Base-by-base conservation (phyloP, 2,329 filamentous ascomycete species). In the Colletotrichum trifolii region DNA sequence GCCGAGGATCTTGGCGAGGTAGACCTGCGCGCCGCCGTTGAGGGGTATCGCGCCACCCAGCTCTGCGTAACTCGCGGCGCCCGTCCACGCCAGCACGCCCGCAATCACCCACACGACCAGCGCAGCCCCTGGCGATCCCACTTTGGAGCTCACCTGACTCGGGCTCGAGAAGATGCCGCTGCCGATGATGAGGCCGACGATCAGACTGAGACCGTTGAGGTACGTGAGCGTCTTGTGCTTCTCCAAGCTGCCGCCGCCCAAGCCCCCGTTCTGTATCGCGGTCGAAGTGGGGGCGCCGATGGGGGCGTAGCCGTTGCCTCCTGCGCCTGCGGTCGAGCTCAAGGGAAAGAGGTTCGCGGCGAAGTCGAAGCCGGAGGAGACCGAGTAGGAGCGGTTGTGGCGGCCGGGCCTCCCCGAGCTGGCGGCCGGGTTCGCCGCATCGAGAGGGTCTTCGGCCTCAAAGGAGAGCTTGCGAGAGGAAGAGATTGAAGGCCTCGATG, bases 131-230 rank as follows among this genome's bases (percentile, higher is more conserved):
- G 94, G 93, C 35, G 94, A 97, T 9, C 95, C 96, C 40, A 93
- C 93, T 75, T 96, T 96, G 60, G 87, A 87, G 78, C 96, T 97
- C 72, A 99, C 95, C 75, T 97, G 93, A 60, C 93, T 94, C 0
- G 95, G 95, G 25, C 93, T 96, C 4, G 93, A 96, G 79, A 98
- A 99, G 73, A 99, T 97, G 12, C 95, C 96, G 33, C 93, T 96
- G 3, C 96, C 96, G 73, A 99, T 98, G 70, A 98, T 96, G 68
- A 99, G 80, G 1, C 96, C 95, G 53, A 98, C 87, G 54, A 99
- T 92, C 63, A 99, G 83, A 33, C 93, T 96, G 63, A 99, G 78
- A 1, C 96, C 96, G 77, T 99, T 99, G 50, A 98, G 76, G 74
- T 95, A 98, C 35, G 96, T 98, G 77, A 99, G 80, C 12, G 92